Conservation (phyloP, 2,329 filamentous ascomycete genomes). For the Cercospora sp. region DNA sequence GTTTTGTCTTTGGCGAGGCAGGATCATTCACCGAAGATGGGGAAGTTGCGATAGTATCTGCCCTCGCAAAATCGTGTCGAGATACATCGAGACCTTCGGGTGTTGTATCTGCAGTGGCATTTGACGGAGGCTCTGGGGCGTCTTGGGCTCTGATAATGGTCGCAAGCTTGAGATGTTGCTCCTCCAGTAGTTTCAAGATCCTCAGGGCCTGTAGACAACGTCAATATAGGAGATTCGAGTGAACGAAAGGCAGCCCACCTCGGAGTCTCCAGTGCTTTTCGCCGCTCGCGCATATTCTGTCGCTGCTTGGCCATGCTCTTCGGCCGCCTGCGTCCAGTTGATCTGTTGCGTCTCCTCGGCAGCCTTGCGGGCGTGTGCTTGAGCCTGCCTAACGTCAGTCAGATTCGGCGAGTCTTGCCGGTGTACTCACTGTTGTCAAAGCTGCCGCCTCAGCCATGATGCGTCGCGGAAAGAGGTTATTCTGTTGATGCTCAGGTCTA, state of each 20-base stretch:
- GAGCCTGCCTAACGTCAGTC: constrained; percentile 58
- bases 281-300: constrained; percentile 84
- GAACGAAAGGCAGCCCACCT: constrained; percentile 43
- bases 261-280: constrained; percentile 64
- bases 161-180: constrained; percentile 82
- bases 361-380: constrained; percentile 85
- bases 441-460: constrained; percentile 33
- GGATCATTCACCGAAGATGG: background rate
- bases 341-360: constrained; percentile 67
- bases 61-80: constrained; percentile 47
- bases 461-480: background rate
- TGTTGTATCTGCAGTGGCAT: background rate
- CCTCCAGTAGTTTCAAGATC: constrained; percentile 79
- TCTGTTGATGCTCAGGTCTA: background rate
- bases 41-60: constrained; percentile 21
- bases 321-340: constrained; percentile 78
- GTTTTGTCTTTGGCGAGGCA: constrained; percentile 17
- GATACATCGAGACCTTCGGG: constrained; percentile 39
- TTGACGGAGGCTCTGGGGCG: constrained; percentile 10
- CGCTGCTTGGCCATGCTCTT: constrained; percentile 84
- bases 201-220: constrained; percentile 70
- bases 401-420: background rate
- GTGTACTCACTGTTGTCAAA: constrained; percentile 17
- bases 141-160: constrained; percentile 72
- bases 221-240: background rate